phyloP scores from a whole-genome alignment of 2,329 filamentous ascomycete species.

The Diaporthe citri region DNA sequence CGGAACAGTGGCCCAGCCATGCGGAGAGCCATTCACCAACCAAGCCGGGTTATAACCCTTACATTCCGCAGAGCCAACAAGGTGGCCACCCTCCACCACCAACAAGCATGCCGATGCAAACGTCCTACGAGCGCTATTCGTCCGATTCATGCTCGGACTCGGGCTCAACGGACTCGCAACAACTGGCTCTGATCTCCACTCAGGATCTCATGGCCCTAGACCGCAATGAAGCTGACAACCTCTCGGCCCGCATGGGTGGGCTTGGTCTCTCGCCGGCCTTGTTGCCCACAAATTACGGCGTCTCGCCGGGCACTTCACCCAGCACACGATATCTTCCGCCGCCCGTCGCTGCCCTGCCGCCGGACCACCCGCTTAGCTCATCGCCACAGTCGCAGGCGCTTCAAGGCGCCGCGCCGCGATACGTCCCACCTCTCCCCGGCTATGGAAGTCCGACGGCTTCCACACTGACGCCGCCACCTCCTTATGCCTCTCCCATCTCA shows the following conservation, averaged over 20 bases:
- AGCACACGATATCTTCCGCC: slow-evolving; percentile 50
- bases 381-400: slow-evolving; percentile 48
- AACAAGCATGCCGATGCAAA: slow-evolving; percentile 40
- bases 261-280: slow-evolving; percentile 55
- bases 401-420: slow-evolving; percentile 56
- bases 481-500: slow-evolving; percentile 47
- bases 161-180: slow-evolving; percentile 49
- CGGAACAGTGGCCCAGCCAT: slow-evolving; percentile 42
- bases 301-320: slow-evolving; percentile 53
- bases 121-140: slow-evolving; percentile 53
- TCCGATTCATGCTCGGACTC: slow-evolving; percentile 54
- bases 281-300: slow-evolving; percentile 50
- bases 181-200: slow-evolving; percentile 65
- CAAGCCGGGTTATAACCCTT: slow-evolving; percentile 33
- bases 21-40: slow-evolving; percentile 37
- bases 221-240: slow-evolving; percentile 52
- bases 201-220: slow-evolving; percentile 65
- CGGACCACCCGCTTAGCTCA: slow-evolving; percentile 49
- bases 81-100: slow-evolving; percentile 13
- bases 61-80: slow-evolving; percentile 38
- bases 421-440: slow-evolving; percentile 51
- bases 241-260: slow-evolving; percentile 56
- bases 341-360: slow-evolving; percentile 45
- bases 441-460: slow-evolving; percentile 43
- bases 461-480: slow-evolving; percentile 47